These are phyloP conservation scores for Rubia peregrina DNA, from an alignment of 305 asterid species.

Conservation along the genomic window DNA sequence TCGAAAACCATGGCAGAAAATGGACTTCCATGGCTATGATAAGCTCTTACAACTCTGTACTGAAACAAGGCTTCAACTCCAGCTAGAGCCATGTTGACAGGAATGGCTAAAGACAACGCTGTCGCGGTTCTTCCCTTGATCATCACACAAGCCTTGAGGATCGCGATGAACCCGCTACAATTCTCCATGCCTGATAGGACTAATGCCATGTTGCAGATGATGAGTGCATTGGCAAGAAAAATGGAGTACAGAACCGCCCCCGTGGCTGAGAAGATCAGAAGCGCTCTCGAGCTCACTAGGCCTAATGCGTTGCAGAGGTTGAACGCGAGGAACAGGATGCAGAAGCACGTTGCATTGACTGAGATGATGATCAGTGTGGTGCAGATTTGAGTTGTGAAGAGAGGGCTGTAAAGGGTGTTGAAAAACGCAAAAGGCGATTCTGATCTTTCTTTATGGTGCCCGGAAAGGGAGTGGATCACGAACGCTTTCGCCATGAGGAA, in stretches of 20 bases:
- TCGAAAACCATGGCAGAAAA: constrained; percentile 34
- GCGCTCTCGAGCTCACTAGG: constrained; percentile 24
- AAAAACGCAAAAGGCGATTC: constrained; percentile 19
- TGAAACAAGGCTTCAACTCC: constrained; percentile 61
- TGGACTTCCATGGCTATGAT: constrained; percentile 15
- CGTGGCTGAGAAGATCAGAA: constrained; percentile 37
- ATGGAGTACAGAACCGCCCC: constrained; percentile 54
- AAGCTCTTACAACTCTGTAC: constrained; percentile 38
- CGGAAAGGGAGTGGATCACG: constrained; percentile 30
- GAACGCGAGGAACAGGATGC: constrained; percentile 35
- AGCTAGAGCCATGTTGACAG: constrained; percentile 45
- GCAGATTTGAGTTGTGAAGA: constrained; percentile 50
- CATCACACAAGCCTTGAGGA: constrained; percentile 40
- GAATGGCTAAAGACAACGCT: constrained; percentile 49
- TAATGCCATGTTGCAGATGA: constrained; percentile 43
- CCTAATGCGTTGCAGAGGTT: constrained; percentile 25
- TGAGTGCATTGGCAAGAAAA: constrained; percentile 48
- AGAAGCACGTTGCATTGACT: constrained; percentile 61
- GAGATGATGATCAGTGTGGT: constrained; percentile 45
- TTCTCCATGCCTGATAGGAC: constrained; percentile 42
- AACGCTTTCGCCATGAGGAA: constrained; percentile 56
- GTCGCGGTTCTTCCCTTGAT: constrained; percentile 44
- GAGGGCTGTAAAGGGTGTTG: constrained; percentile 25
- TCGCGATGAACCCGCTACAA: constrained; percentile 33
- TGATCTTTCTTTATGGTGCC: constrained; percentile 7